These are phyloP conservation scores for Sugiyamaella qingdaonensis DNA, from an alignment of 805 yeast genomes.

Conservation along the genomic window DNA sequence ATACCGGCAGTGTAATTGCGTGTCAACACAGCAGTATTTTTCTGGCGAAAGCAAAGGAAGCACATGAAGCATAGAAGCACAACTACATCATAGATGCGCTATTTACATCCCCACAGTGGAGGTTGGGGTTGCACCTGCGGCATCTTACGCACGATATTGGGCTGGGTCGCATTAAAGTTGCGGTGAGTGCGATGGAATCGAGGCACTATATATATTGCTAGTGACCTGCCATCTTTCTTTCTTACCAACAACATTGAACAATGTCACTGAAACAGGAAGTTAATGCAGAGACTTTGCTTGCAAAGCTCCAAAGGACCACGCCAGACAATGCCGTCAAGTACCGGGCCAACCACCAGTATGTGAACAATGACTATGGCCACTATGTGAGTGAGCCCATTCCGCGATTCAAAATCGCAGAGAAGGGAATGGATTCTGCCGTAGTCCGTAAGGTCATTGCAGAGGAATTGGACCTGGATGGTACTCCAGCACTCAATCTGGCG, in stretches of 20 bases:
- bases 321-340: slow-evolving; percentile 14
- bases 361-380: slow-evolving; percentile 6
- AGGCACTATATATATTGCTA: neutral
- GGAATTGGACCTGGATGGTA: slow-evolving; percentile 78
- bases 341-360: slow-evolving; percentile 6
- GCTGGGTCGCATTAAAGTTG: neutral
- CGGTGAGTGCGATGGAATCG: neutral
- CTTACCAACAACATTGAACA: neutral
- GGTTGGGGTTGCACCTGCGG: neutral
- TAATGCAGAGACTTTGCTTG: slow-evolving; percentile 21
- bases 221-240: neutral
- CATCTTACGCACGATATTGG: neutral
- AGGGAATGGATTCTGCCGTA: slow-evolving; percentile 48
- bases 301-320: slow-evolving; percentile 20
- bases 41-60: no score
- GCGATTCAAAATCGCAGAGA: slow-evolving; percentile 57
- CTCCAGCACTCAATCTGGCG: slow-evolving; percentile 78
- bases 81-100: neutral
- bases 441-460: slow-evolving; percentile 65
- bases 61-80: no score
- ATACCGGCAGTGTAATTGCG: no score
- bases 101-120: neutral
- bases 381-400: slow-evolving; percentile 33
- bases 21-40: no score
- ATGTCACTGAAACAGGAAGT: slow-evolving; percentile 3